These are phyloP conservation scores for Hypocreales sp. DNA, from an alignment of 2,329 filamentous ascomycete species.

Conservation along the genomic window DNA sequence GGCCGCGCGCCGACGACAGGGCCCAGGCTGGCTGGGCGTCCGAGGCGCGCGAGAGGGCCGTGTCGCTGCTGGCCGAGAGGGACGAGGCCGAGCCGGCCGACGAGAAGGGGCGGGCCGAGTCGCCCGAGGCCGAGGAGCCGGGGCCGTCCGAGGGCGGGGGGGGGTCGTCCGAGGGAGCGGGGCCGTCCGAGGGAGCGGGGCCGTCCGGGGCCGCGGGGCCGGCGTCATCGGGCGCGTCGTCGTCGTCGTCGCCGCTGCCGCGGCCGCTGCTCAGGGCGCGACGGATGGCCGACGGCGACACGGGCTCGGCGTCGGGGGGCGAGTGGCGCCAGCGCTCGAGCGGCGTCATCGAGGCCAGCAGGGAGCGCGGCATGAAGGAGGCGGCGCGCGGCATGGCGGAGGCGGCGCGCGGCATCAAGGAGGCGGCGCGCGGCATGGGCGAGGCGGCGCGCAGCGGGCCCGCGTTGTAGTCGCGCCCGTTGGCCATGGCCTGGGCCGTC, in stretches of 20 bases:
- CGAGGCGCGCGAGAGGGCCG: constrained; percentile 2
- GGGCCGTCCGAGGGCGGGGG: constrained; percentile 10
- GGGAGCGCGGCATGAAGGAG: constrained; percentile 24
- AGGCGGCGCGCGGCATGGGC: constrained; percentile 25
- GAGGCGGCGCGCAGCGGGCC: constrained; percentile 22
- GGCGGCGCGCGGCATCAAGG: constrained; percentile 30
- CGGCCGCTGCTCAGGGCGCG: too few relatives aligned
- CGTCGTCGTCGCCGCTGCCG: too few relatives aligned
- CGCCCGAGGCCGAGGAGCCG: constrained; percentile 14
- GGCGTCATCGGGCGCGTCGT: too few relatives aligned
- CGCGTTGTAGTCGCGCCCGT: too few relatives aligned
- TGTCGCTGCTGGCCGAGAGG: constrained; percentile 4
- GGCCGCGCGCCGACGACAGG: constrained; percentile 4
- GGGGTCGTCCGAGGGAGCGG: constrained; percentile 6
- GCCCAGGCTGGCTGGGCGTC: constrained; percentile 3
- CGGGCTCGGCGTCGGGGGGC: constrained; percentile 28
- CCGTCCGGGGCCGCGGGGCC: background rate
- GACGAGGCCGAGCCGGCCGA: constrained; percentile 5
- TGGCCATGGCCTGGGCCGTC: constrained; percentile 11
- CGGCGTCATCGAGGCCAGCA: constrained; percentile 23
- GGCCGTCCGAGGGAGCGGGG: background rate
- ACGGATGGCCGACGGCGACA: constrained; percentile 21
- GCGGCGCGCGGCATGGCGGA: constrained; percentile 17
- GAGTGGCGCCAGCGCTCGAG: constrained; percentile 26
- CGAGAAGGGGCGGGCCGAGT: constrained; percentile 9